Evolutionary conservation across 2,329 filamentous ascomycete genomes (phyloP).

Genomic region (Xylaria sp.): DNA sequence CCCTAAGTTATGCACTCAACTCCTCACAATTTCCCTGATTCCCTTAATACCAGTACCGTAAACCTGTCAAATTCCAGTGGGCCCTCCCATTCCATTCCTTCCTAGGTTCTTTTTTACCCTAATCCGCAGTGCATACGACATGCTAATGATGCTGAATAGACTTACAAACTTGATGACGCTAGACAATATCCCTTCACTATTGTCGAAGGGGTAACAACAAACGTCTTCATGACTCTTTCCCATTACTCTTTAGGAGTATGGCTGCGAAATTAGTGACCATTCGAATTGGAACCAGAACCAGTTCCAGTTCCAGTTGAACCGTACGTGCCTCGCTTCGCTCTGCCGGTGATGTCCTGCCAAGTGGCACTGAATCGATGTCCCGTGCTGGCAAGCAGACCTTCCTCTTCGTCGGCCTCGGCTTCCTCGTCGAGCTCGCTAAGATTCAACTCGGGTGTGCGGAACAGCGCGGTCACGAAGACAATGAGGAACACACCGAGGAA

Average conservation of each 20-base stretch:
- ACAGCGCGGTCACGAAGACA: constrained; percentile 80
- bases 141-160: constrained; percentile 16
- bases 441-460: constrained; percentile 82
- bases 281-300: constrained; percentile 26
- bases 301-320: constrained; percentile 30
- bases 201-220: background rate
- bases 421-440: constrained; percentile 86
- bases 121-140: constrained; percentile 20
- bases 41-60: constrained; percentile 14
- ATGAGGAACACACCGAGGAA: constrained; percentile 88
- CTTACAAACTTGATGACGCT: constrained; percentile 15
- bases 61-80: constrained; percentile 15
- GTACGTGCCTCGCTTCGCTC: constrained; percentile 35
- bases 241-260: background rate
- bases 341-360: constrained; percentile 86
- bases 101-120: constrained; percentile 1
- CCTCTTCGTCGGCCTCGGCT: constrained; percentile 91
- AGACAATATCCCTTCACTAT: background rate
- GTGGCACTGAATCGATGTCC: constrained; percentile 84
- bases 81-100: constrained; percentile 10
- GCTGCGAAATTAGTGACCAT: constrained; percentile 4
- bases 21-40: constrained; percentile 29
- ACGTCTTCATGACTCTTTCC: background rate
- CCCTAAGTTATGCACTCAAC: constrained; percentile 26
- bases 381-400: constrained; percentile 87